Evolutionary conservation across 139 green algal species (phyloP), one percentile per base, ranked within the genome.

Genomic region (Monoraphidium neglectum): DNA sequence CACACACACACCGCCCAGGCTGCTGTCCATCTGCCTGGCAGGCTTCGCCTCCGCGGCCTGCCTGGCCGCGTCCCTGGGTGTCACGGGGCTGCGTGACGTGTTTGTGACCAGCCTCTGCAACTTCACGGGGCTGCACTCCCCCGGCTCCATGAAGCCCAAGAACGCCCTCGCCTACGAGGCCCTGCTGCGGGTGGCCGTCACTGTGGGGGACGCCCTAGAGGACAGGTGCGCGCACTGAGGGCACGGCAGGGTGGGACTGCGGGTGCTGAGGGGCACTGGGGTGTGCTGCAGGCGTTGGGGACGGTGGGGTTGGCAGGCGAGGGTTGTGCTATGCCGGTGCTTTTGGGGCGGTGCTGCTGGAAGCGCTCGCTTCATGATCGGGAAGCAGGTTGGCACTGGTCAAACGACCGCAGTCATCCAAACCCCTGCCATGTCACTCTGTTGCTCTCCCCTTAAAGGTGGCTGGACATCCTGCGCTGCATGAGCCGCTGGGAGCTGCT

Each of bases 401-500:
- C 37, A 72, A 30, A 18, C 37, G 12, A 15, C 32, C 28, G 13
- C 60, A 15, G 28, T 68, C 32, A 26, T 53, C 32, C 64, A 47
- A 37, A 37, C 36, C 23, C 13, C 64, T 23, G 33, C 64, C 64
- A 40, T 73, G 21, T 73, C 37, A 8, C 60, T 36, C 23, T 68
- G 60, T 16, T 43, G 60, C n/a, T 43, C 21, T 24, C 16, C n/a
- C n/a, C n/a, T n/a, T n/a, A n/a, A 54, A 83, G 77, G 73, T 99
- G 96, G 96, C 82, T 88, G 24, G 92, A 98, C 72, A 84, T 98
- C 64, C 85, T 99, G 63, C 89, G 91, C 68, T 98, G 93, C 80
- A 91, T 98, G 62, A 96, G 89, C 26, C 90, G 94, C 28, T 98
- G 94, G 84, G 96, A 98, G 82, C 88, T 98, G 76, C 86, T 99